phyloP scores from a whole-genome alignment of 2,329 filamentous ascomycete species.

The Thelonectria blattea region DNA sequence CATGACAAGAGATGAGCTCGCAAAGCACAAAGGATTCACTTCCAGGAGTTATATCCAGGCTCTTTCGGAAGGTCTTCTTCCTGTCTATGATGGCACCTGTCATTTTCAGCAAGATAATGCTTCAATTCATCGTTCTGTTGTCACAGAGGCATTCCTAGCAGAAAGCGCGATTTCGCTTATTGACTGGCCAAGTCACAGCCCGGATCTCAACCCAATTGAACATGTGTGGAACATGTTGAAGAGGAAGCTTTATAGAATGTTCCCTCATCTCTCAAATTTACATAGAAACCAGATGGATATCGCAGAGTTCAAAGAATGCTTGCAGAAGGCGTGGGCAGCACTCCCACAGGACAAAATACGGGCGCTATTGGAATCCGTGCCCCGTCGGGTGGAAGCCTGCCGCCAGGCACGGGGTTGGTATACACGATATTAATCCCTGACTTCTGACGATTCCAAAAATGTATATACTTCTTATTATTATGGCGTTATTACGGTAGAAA shows the following conservation, averaged over 20 bases:
- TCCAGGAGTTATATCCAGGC: no score
- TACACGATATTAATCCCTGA: neutral
- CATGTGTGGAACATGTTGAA: conserved; percentile 1
- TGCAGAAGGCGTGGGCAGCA: conserved; percentile 1
- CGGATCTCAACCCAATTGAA: conserved; percentile 1
- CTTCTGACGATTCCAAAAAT: neutral
- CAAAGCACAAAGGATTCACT: no score
- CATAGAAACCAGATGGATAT: neutral
- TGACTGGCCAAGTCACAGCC: neutral
- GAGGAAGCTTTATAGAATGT: neutral
- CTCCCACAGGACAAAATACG: neutral
- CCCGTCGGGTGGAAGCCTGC: neutral
- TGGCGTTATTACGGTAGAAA: no score
- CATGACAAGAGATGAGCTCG: no score
- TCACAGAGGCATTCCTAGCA: neutral
- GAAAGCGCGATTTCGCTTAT: neutral
- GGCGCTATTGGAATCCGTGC: neutral
- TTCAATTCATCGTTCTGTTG: neutral
- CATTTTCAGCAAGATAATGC: conserved; percentile 1
- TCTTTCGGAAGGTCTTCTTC: conserved; percentile 1
- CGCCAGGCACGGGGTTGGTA: neutral
- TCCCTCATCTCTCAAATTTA: neutral
- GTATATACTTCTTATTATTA: neutral
- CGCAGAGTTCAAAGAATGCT: conserved; percentile 3
- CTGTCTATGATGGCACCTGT: neutral